phyloP scores from a whole-genome alignment of 345 rosid genomes.

The Crucihimalaya himalaica region DNA sequence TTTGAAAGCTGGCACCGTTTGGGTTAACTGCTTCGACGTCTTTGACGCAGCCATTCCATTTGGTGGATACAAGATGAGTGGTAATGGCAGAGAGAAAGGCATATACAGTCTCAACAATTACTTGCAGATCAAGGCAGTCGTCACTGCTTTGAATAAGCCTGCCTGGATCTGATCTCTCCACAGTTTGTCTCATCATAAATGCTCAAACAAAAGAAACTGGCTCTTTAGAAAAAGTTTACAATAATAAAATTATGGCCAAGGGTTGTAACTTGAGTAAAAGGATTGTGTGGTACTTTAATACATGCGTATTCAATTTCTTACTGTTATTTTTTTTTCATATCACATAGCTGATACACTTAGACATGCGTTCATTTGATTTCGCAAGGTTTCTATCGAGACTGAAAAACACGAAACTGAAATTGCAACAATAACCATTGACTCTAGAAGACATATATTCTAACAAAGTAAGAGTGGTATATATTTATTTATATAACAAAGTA shows the following conservation, averaged over 20 bases:
- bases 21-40: constrained; percentile 89
- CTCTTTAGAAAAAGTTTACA: neutral
- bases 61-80: constrained; percentile 99
- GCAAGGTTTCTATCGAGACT: neutral
- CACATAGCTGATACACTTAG: neutral
- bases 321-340: constrained; percentile 1
- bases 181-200: neutral
- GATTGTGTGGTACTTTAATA: constrained; percentile 22
- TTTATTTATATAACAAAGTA: too few species aligned
- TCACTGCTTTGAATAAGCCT: constrained; percentile 73
- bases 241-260: neutral
- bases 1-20: constrained; percentile 74
- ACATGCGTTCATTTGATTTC: neutral
- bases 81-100: constrained; percentile 92
- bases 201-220: constrained; percentile 12
- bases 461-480: too few species aligned
- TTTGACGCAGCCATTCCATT: constrained; percentile 95
- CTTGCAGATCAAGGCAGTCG: constrained; percentile 94
- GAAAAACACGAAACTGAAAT: neutral
- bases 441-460: neutral
- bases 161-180: constrained; percentile 67
- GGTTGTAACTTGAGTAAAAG: constrained; percentile 20
- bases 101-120: constrained; percentile 82
- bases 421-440: neutral
- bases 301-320: neutral